Percentiles rank a stretch among this genome's conserved stretches.
phyloP scores from a whole-genome alignment of 2,329 filamentous ascomycete species.

The Pestalotiopsis fici region DNA sequence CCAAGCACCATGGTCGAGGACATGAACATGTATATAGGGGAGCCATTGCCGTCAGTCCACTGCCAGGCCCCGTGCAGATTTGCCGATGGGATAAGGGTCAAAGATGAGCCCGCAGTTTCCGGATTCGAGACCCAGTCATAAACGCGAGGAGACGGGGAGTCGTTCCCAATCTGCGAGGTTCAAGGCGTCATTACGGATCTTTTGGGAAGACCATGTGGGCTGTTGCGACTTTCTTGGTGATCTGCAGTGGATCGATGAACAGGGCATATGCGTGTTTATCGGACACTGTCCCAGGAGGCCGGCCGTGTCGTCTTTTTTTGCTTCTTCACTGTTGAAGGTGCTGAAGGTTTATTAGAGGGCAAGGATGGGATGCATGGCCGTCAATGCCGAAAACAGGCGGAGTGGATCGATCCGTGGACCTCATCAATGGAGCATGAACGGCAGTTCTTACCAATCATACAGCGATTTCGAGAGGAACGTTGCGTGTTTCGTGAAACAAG shows the following conservation, averaged over 20 bases:
- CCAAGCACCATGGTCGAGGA: not conserved
- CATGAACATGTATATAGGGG: not conserved
- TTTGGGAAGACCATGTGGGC: not conserved
- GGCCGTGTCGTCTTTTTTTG: not conserved
- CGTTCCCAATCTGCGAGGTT: not conserved
- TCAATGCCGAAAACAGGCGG: not conserved
- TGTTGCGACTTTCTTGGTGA: not conserved
- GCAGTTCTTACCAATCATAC: not conserved
- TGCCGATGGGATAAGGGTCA: not conserved
- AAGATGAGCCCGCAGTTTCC: not conserved
- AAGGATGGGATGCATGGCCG: not conserved
- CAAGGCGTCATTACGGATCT: constrained; percentile 5
- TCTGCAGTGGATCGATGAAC: not conserved
- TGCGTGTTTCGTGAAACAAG: not conserved
- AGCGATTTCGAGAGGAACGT: not conserved
- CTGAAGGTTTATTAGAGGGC: not conserved
- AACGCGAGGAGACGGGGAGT: not conserved
- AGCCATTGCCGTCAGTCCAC: not conserved
- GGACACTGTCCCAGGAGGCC: not conserved
- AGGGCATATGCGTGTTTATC: not conserved
- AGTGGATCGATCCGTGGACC: not conserved
- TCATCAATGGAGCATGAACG: not conserved
- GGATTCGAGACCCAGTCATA: not conserved
- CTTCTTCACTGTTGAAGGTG: not conserved
- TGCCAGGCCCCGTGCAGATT: not conserved